A percentile compares a stretch with the other conserved stretches of the same genome.
Conservation (phyloP, 345 rosid genomes). For the Atalantia buxifolia region DNA sequence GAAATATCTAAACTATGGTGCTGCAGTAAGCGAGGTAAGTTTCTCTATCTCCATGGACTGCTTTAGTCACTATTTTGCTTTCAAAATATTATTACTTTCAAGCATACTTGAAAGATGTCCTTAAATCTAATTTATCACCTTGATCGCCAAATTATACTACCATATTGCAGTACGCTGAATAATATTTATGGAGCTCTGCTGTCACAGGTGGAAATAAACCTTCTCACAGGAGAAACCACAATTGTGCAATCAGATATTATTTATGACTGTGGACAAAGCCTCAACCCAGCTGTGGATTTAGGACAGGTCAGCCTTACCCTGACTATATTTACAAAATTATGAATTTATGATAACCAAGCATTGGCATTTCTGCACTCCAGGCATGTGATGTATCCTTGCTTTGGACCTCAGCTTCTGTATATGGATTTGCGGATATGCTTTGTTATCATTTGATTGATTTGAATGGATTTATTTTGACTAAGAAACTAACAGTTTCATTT, state of each 20-base stretch:
- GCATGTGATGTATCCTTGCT: not conserved
- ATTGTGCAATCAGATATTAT: slow-evolving; percentile 74
- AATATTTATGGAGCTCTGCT: not conserved
- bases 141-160: not conserved
- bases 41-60: not conserved
- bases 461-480: not conserved
- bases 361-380: slow-evolving; percentile 14
- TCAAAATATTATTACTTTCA: not conserved
- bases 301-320: slow-evolving; percentile 73
- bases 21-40: slow-evolving; percentile 94
- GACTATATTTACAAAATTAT: too few relatives aligned
- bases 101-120: not conserved
- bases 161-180: slow-evolving; percentile 29
- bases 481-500: not conserved
- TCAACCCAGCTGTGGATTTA: slow-evolving; percentile 93
- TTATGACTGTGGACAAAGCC: slow-evolving; percentile 93
- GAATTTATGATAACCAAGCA: too few relatives aligned
- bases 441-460: not conserved
- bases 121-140: not conserved
- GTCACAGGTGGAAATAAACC: slow-evolving; percentile 79
- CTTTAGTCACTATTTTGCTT: not conserved
- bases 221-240: slow-evolving; percentile 75
- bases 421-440: too few relatives aligned
- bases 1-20: slow-evolving; percentile 87
- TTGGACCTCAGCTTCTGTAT: not conserved